Percentiles rank a stretch among this genome's conserved stretches.
Evolutionary conservation across 108 stramenopile genomes (phyloP).

Genomic region (Fragilaria crotonensis): DNA sequence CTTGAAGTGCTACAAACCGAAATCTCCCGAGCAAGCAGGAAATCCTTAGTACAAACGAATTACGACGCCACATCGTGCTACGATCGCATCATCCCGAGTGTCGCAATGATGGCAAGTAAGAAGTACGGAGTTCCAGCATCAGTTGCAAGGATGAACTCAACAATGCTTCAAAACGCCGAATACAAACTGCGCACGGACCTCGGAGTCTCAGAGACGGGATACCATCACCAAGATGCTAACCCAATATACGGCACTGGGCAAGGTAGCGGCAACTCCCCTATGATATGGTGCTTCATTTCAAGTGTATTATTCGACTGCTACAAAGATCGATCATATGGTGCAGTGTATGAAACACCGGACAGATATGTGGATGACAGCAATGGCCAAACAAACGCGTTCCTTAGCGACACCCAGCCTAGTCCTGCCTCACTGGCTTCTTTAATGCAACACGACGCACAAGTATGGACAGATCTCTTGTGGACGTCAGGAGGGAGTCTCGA

Average conservation of each 20-base stretch:
- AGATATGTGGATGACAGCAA: background rate
- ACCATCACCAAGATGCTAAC: background rate
- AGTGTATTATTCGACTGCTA: constrained; percentile 1
- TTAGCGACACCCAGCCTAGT: background rate
- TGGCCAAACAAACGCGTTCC: background rate
- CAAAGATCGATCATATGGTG: background rate
- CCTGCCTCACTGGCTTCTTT: background rate
- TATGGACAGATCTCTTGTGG: constrained; percentile 1
- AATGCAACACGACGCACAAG: constrained; percentile 6
- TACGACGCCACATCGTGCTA: background rate
- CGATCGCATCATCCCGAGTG: too few relatives aligned
- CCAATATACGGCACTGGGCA: constrained; percentile 6
- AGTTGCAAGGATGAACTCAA: background rate
- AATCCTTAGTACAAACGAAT: background rate
- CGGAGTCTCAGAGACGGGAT: background rate
- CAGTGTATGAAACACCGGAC: background rate
- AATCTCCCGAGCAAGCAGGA: background rate
- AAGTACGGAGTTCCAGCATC: too few relatives aligned
- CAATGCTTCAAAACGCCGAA: background rate
- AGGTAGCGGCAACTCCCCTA: background rate
- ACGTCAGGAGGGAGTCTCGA: constrained; percentile 4
- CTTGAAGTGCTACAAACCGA: constrained; percentile 3
- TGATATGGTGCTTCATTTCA: constrained; percentile 4
- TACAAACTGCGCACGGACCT: background rate
- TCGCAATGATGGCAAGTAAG: too few relatives aligned